Conservation (phyloP, 768 basidiomycete species). For the Tricholoma flavovirens region DNA sequence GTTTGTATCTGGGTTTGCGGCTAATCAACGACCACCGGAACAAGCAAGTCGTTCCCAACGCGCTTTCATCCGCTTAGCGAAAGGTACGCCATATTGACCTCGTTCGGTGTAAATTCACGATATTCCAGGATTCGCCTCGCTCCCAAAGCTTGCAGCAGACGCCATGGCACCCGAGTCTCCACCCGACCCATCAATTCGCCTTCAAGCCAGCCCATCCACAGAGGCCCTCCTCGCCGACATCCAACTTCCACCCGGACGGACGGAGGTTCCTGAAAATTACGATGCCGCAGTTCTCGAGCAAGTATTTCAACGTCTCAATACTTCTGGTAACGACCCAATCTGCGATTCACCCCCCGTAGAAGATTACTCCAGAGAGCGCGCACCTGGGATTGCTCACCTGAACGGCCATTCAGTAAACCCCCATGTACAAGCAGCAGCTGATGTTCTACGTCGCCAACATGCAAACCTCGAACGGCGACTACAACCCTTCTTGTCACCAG, state of each 20-base stretch:
- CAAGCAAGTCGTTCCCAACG: constrained; percentile 67
- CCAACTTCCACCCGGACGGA: constrained; percentile 49
- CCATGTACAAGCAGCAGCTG: constrained; percentile 17
- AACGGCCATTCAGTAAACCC: constrained; percentile 7
- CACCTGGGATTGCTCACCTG: not conserved
- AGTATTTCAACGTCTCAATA: constrained; percentile 35
- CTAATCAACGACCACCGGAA: constrained; percentile 52
- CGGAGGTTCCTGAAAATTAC: constrained; percentile 55
- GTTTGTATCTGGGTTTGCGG: constrained; percentile 73
- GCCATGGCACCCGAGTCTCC: constrained; percentile 24
- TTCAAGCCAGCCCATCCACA: constrained; percentile 33
- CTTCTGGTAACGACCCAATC: constrained; percentile 18
- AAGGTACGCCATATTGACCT: constrained; percentile 37
- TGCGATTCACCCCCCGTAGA: constrained; percentile 12
- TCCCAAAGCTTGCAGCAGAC: constrained; percentile 52
- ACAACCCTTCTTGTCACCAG: constrained; percentile 76
- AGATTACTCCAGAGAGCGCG: not conserved
- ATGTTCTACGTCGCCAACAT: constrained; percentile 50
- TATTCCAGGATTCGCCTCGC: constrained; percentile 58
- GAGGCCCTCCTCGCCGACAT: constrained; percentile 43
- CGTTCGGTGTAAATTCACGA: not conserved
- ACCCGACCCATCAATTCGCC: not conserved
- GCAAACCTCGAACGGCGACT: constrained; percentile 73
- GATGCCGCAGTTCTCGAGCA: constrained; percentile 53
- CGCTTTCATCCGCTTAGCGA: constrained; percentile 72